Conservation (phyloP, 1,139 yeast species). For the Wickerhamiella pararugosa region DNA sequence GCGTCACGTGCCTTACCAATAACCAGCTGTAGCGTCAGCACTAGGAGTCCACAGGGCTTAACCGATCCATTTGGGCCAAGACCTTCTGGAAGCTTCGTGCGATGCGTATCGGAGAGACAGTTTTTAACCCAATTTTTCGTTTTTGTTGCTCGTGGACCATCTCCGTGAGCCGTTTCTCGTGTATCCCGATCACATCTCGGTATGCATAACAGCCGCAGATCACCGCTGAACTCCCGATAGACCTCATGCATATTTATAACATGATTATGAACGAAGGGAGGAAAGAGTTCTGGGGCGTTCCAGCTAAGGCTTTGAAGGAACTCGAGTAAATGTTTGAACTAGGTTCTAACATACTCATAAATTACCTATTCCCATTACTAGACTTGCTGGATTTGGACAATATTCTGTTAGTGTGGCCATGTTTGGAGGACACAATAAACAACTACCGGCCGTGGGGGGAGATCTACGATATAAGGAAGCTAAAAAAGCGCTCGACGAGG, state of each 20-base stretch:
- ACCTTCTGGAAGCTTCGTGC: too few relatives aligned
- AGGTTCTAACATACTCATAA: background rate
- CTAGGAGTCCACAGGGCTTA: too few relatives aligned
- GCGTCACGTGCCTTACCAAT: too few relatives aligned
- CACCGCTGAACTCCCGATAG: background rate
- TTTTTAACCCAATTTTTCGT: too few relatives aligned
- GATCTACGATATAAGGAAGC: background rate
- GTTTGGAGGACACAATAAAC: background rate
- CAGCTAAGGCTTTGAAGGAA: background rate
- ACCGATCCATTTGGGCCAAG: too few relatives aligned
- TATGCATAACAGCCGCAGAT: background rate
- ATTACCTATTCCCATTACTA: slow-evolving; percentile 1
- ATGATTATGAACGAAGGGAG: background rate
- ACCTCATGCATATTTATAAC: background rate
- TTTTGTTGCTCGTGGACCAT: background rate
- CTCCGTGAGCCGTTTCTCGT: background rate
- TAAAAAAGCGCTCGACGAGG: background rate
- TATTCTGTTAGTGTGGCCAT: background rate
- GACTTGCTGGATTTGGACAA: background rate
- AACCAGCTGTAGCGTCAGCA: too few relatives aligned
- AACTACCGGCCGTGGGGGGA: slow-evolving; percentile 2
- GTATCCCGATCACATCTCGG: background rate
- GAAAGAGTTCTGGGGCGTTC: too few relatives aligned
- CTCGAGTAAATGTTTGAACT: background rate
- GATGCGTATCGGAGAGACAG: too few relatives aligned